phyloP scores from a whole-genome alignment of 495 filamentous ascomycete species.

The Hypoxylon perforatum region DNA sequence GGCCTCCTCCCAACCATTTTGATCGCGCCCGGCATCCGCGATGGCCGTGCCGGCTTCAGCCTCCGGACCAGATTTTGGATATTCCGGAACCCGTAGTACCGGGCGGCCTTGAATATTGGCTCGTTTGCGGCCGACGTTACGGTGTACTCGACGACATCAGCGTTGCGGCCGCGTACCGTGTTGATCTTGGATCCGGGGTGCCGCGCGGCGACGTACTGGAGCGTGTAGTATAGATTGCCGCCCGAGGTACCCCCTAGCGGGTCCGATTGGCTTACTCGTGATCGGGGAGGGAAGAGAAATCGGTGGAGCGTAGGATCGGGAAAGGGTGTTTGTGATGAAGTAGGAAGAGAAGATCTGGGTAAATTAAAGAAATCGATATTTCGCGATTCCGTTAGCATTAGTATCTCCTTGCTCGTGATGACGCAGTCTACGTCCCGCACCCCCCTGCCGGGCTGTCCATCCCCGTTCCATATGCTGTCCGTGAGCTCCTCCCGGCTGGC shows the following conservation, averaged over 20 bases:
- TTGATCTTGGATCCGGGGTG: conserved; percentile 75
- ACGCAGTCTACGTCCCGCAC: conserved; percentile 96
- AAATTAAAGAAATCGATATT: conserved; percentile 77
- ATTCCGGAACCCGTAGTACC: conserved; percentile 97
- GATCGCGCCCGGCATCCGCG: conserved; percentile 80
- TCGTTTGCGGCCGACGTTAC: conserved; percentile 66
- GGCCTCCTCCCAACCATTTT: conserved; percentile 62
- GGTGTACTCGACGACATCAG: conserved; percentile 86
- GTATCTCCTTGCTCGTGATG: conserved; percentile 91
- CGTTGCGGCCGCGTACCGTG: conserved; percentile 81
- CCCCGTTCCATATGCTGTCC: conserved; percentile 73
- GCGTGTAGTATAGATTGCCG: conserved; percentile 86
- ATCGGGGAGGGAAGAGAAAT: conserved; percentile 72
- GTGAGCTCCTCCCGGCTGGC: conserved; percentile 94
- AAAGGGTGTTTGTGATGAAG: conserved; percentile 58
- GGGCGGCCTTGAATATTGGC: conserved; percentile 79
- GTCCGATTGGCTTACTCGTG: conserved; percentile 36
- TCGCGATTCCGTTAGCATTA: conserved; percentile 85
- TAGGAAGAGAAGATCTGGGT: conserved; percentile 63
- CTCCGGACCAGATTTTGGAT: conserved; percentile 96
- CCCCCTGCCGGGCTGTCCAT: conserved; percentile 58
- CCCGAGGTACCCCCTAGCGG: conserved; percentile 78
- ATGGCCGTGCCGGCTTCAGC: conserved; percentile 80
- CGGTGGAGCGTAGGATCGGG: conserved; percentile 74
- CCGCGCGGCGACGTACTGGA: conserved; percentile 73